Conservation (phyloP, 495 filamentous ascomycete genomes). For the Neurospora cerealis region DNA sequence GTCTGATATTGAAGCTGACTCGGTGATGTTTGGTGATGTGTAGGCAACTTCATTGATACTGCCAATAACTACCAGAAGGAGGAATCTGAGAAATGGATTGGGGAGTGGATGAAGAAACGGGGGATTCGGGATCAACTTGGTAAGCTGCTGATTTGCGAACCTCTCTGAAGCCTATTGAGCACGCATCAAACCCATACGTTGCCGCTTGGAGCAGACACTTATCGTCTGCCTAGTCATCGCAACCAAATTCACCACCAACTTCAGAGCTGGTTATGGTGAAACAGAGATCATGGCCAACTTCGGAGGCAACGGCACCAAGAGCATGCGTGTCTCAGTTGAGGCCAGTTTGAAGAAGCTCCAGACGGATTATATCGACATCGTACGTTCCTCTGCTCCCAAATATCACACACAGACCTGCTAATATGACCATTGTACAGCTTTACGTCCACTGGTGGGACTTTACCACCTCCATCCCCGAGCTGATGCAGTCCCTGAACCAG, state of each 20-base stretch:
- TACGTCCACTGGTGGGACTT: slow-evolving; percentile 62
- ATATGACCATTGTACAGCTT: slow-evolving; percentile 14
- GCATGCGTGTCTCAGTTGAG: slow-evolving; percentile 42
- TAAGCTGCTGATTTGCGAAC: slow-evolving; percentile 5
- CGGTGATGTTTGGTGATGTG: not conserved
- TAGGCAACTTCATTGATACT: slow-evolving; percentile 73
- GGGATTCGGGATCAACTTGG: slow-evolving; percentile 31
- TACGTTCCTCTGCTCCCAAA: slow-evolving; percentile 8
- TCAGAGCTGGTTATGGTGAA: slow-evolving; percentile 22
- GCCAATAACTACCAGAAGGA: slow-evolving; percentile 58
- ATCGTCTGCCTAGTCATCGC: slow-evolving; percentile 42
- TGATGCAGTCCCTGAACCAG: slow-evolving; percentile 59
- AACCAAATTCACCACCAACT: slow-evolving; percentile 56
- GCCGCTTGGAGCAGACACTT: not conserved
- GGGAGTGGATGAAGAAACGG: slow-evolving; percentile 59
- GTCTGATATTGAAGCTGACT: not conserved
- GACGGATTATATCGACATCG: slow-evolving; percentile 56
- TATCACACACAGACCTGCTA: not conserved
- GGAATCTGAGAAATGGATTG: slow-evolving; percentile 62
- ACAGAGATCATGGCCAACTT: slow-evolving; percentile 46
- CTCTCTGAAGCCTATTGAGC: not conserved
- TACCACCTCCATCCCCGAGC: slow-evolving; percentile 49
- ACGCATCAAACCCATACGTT: not conserved
- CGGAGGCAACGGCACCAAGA: slow-evolving; percentile 51
- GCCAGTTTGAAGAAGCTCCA: slow-evolving; percentile 49